These are phyloP conservation scores for Salix purpurea DNA, from an alignment of 345 rosid species.

Conservation along the genomic window DNA sequence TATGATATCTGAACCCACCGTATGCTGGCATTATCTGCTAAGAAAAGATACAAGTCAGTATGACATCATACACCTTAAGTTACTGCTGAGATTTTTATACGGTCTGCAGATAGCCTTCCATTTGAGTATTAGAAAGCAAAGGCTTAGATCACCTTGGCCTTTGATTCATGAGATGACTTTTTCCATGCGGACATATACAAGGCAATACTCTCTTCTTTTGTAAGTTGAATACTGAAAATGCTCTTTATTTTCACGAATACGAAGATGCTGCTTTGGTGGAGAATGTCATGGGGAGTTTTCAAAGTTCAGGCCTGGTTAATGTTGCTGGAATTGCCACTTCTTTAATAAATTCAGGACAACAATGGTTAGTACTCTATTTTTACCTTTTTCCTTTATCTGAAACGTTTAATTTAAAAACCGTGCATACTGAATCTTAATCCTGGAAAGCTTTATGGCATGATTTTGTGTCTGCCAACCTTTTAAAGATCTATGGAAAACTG, in stretches of 20 bases:
- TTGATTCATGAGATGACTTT: neutral
- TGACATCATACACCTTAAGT: neutral
- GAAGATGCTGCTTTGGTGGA: constrained; percentile 58
- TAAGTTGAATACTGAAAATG: neutral
- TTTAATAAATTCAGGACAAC: constrained; percentile 57
- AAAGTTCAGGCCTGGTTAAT: constrained; percentile 59
- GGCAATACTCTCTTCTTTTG: neutral
- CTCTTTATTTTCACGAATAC: constrained; percentile 10
- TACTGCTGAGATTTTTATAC: neutral
- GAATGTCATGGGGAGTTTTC: constrained; percentile 48
- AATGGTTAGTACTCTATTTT: constrained; percentile 49
- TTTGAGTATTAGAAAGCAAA: neutral
- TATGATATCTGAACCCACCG: neutral
- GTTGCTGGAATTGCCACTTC: constrained; percentile 75
- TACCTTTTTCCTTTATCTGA: neutral
- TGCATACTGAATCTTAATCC: neutral
- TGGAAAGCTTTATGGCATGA: neutral
- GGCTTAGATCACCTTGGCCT: neutral
- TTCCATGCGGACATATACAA: neutral
- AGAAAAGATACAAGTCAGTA: neutral
- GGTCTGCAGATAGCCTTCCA: neutral
- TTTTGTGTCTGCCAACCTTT: neutral
- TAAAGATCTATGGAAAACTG: neutral
- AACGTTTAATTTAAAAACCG: neutral
- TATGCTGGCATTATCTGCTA: neutral